Percentiles rank a stretch among this genome's conserved stretches.
Evolutionary conservation across 2,329 filamentous ascomycete genomes (phyloP).

Genomic region (Talaromyces amestolkiae): DNA sequence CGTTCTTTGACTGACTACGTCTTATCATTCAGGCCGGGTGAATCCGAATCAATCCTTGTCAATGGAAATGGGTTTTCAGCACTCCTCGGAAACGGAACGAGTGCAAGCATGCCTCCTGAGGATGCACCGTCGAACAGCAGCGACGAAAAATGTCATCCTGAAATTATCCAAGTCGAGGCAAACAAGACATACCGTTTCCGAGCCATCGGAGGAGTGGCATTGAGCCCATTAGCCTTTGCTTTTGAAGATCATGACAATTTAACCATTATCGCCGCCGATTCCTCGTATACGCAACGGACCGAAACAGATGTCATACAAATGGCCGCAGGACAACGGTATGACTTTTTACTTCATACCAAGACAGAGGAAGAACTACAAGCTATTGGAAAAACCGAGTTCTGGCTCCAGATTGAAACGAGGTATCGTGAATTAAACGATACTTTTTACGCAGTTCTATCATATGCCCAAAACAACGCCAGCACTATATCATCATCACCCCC

Average conservation of each 20-base stretch:
- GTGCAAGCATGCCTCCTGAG: background rate
- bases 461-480: conserved; percentile 12
- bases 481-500: conserved; percentile 9
- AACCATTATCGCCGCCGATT: conserved; percentile 61
- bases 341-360: conserved; percentile 56
- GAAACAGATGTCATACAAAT: conserved; percentile 54
- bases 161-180: conserved; percentile 59
- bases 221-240: conserved; percentile 53
- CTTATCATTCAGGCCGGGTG: conserved; percentile 53
- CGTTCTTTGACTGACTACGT: no score
- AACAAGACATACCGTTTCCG: conserved; percentile 61
- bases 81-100: conserved; percentile 28
- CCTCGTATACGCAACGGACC: conserved; percentile 31
- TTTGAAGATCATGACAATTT: conserved; percentile 58
- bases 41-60: conserved; percentile 56
- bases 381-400: conserved; percentile 49
- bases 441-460: conserved; percentile 29
- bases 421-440: conserved; percentile 28
- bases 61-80: conserved; percentile 55
- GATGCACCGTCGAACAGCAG: background rate
- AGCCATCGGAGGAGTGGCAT: conserved; percentile 53
- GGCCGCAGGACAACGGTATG: conserved; percentile 60
- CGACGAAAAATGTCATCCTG: conserved; percentile 40
- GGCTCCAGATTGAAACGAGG: conserved; percentile 37
- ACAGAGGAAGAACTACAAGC: conserved; percentile 24